A percentile compares a stretch with the other conserved stretches of the same genome.
Evolutionary conservation across 2,329 filamentous ascomycete genomes (phyloP).

Genomic region (Lecanicillium sp.): DNA sequence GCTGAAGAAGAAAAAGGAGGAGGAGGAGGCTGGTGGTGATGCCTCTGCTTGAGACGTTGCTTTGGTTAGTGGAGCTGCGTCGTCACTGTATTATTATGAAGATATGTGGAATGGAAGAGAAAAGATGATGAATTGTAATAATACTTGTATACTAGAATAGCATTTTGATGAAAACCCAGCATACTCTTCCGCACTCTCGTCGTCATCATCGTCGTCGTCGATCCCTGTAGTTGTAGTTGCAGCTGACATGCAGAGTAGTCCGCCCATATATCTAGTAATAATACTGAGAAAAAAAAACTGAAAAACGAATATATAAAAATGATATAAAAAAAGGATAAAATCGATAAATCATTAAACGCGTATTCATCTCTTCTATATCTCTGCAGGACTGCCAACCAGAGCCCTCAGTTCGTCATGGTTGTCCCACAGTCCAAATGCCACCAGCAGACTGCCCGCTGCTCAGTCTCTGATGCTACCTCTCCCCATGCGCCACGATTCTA

Average conservation of each 20-base stretch:
- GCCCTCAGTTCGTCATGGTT: slow-evolving; percentile 10
- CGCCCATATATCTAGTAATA: too few relatives aligned
- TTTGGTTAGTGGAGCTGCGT: too few relatives aligned
- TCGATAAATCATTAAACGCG: slow-evolving; percentile 2
- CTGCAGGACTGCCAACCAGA: slow-evolving; percentile 15
- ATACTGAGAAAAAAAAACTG: background rate
- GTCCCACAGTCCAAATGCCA: slow-evolving; percentile 16
- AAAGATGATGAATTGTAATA: too few relatives aligned
- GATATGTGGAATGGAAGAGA: too few relatives aligned
- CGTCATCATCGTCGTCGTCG: too few relatives aligned
- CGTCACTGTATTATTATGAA: too few relatives aligned
- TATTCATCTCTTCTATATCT: slow-evolving; percentile 7
- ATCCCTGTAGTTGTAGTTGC: too few relatives aligned
- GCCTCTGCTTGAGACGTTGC: background rate
- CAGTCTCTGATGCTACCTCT: slow-evolving; percentile 3
- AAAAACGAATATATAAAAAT: slow-evolving; percentile 4
- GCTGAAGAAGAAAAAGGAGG: slow-evolving; percentile 29
- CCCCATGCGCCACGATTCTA: slow-evolving; percentile 1
- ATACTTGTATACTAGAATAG: too few relatives aligned
- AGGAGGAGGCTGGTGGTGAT: background rate
- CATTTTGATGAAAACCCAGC: too few relatives aligned
- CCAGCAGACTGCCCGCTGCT: slow-evolving; percentile 9
- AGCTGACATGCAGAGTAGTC: too few relatives aligned
- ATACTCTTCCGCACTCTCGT: too few relatives aligned
- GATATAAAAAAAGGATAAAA: background rate